Conservation (phyloP, 305 asterid genomes). For the Andrographis paniculata region DNA sequence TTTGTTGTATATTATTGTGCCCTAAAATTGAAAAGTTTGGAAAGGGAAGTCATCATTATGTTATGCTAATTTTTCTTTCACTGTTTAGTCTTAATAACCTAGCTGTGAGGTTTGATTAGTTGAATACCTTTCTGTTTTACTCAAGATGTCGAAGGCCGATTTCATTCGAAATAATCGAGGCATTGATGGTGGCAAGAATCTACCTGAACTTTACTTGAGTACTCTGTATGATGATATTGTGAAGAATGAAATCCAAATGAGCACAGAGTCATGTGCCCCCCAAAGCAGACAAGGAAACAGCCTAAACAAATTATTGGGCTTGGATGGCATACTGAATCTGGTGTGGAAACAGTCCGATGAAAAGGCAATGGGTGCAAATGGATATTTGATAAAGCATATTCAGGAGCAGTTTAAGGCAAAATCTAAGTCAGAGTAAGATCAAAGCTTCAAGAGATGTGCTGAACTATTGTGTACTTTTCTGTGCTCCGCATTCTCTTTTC, state of each 20-base stretch:
- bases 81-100: too few species aligned
- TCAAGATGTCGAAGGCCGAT: conserved; percentile 91
- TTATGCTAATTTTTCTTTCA: too few species aligned
- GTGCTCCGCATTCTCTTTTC: background rate
- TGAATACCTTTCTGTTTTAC: conserved; percentile 23
- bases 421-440: conserved; percentile 88
- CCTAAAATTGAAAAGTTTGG: too few species aligned
- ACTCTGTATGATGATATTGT: conserved; percentile 84
- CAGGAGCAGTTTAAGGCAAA: conserved; percentile 96
- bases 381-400: conserved; percentile 73
- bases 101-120: background rate
- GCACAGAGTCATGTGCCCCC: conserved; percentile 68
- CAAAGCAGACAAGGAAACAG: conserved; percentile 83
- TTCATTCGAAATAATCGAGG: conserved; percentile 97
- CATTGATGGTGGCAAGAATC: conserved; percentile 90
- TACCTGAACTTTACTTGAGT: conserved; percentile 86
- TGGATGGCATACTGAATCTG: conserved; percentile 93
- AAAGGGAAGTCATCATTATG: too few species aligned
- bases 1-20: too few species aligned
- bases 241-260: conserved; percentile 93
- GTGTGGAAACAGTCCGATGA: conserved; percentile 97
- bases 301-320: conserved; percentile 78
- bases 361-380: conserved; percentile 85
- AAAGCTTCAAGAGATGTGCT: conserved; percentile 12
- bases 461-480: background rate